These are phyloP conservation scores for Aquilaria yunnanensis DNA, from an alignment of 345 rosid species.

Conservation along the genomic window DNA sequence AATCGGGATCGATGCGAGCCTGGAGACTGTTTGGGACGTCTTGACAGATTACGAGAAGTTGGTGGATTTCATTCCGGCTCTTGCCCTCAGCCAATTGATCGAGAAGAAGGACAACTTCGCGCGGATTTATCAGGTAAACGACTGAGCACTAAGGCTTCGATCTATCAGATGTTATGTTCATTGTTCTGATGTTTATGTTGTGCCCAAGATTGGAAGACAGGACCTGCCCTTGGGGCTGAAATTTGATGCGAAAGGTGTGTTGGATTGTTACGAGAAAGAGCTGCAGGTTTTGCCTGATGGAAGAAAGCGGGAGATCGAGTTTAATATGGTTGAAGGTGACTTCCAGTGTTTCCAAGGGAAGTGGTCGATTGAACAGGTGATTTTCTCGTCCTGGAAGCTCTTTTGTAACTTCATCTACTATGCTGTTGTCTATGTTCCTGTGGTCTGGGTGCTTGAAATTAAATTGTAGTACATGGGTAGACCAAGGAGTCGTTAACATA, in stretches of 20 bases:
- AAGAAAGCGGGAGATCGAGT: slow-evolving; percentile 73
- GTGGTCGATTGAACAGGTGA: slow-evolving; percentile 92
- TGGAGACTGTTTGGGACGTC: slow-evolving; percentile 67
- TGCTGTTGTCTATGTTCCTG: too few species aligned
- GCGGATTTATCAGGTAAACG: slow-evolving; percentile 66
- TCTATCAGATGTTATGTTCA: neutral
- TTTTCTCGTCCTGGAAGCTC: neutral
- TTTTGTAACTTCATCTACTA: neutral
- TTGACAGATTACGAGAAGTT: slow-evolving; percentile 78
- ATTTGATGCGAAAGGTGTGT: slow-evolving; percentile 75
- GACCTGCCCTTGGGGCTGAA: slow-evolving; percentile 70
- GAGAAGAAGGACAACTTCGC: slow-evolving; percentile 68
- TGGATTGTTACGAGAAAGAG: slow-evolving; percentile 89
- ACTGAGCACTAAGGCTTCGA: neutral
- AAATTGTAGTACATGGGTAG: too few species aligned
- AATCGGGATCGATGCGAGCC: slow-evolving; percentile 59
- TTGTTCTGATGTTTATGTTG: too few species aligned
- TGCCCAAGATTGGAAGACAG: slow-evolving; percentile 67
- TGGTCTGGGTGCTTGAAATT: too few species aligned
- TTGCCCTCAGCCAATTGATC: slow-evolving; percentile 71
- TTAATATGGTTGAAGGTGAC: slow-evolving; percentile 92
- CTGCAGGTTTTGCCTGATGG: slow-evolving; percentile 50
- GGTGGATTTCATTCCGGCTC: slow-evolving; percentile 73
- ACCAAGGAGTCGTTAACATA: too few species aligned
- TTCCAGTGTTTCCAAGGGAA: slow-evolving; percentile 82